phyloP scores from a whole-genome alignment of 2,329 filamentous ascomycete genomes.

The Grosmannia clavigera region DNA sequence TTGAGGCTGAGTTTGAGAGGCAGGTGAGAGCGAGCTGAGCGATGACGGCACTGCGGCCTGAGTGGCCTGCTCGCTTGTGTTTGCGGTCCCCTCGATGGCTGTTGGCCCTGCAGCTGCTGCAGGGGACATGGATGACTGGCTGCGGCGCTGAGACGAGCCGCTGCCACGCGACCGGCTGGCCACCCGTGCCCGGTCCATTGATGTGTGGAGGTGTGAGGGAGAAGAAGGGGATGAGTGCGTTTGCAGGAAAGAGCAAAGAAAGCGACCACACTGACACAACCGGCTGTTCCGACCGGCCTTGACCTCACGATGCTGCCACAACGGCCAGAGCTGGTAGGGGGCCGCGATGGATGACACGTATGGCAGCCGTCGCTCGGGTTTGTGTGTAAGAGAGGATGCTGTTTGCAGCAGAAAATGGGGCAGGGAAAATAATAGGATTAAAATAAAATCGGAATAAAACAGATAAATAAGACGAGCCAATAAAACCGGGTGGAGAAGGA shows the following conservation, averaged over 20 bases:
- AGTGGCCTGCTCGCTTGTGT: neutral
- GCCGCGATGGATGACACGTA: neutral
- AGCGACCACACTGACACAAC: neutral
- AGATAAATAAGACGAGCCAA: neutral
- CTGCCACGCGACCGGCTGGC: constrained; percentile 13
- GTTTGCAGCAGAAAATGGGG: constrained; percentile 1
- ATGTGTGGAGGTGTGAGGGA: neutral
- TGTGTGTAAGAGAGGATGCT: constrained; percentile 6
- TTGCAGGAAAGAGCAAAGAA: neutral
- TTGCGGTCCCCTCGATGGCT: neutral
- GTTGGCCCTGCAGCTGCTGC: neutral
- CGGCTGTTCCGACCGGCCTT: neutral
- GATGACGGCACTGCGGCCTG: neutral
- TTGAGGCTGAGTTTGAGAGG: neutral
- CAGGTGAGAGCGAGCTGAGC: neutral
- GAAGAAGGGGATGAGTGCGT: neutral
- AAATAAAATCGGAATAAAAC: constrained; percentile 1
- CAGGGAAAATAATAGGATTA: constrained; percentile 2
- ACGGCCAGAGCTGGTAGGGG: too few relatives aligned
- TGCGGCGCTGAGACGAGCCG: constrained; percentile 8
- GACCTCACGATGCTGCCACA: too few relatives aligned
- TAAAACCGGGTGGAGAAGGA: neutral
- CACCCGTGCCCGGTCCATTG: constrained; percentile 6
- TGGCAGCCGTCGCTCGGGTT: neutral
- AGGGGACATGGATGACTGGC: constrained; percentile 1